Percentiles rank a stretch among this genome's conserved stretches.
Evolutionary conservation across 768 basidiomycete genomes (phyloP).

Genomic region (Boletus eberwhitei): DNA sequence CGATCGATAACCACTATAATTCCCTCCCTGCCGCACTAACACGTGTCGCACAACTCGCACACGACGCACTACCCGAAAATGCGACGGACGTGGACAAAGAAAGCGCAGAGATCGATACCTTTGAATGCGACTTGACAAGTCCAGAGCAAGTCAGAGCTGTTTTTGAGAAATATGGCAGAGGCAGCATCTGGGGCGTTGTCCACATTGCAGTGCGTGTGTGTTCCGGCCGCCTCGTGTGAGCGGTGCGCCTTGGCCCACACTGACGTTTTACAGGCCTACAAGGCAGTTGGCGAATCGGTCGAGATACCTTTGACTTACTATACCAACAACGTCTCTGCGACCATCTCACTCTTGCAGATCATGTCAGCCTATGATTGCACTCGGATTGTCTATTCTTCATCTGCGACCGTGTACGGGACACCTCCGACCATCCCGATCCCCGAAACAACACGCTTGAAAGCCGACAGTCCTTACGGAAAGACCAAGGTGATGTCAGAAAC

Average conservation of each 20-base stretch:
- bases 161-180: constrained; percentile 81
- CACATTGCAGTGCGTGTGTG: constrained; percentile 89
- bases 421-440: constrained; percentile 92
- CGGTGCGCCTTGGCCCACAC: not conserved
- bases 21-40: constrained; percentile 73
- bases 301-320: constrained; percentile 94
- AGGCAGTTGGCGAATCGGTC: constrained; percentile 95
- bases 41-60: constrained; percentile 78
- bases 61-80: constrained; percentile 61
- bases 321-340: constrained; percentile 88
- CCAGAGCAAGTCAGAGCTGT: constrained; percentile 68
- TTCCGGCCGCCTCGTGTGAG: not conserved
- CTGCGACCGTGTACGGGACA: constrained; percentile 96
- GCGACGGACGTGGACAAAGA: constrained; percentile 67
- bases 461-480: constrained; percentile 91
- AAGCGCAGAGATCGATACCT: constrained; percentile 67
- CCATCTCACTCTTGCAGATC: constrained; percentile 77
- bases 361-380: constrained; percentile 84
- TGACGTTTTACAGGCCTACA: constrained; percentile 67
- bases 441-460: constrained; percentile 81
- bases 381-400: constrained; percentile 94
- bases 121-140: constrained; percentile 72
- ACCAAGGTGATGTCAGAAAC: constrained; percentile 96
- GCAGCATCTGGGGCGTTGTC: constrained; percentile 94
- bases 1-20: constrained; percentile 95